Evolutionary conservation across 2,329 filamentous ascomycete species (phyloP).

Genomic region (Ophiocordyceps sinensis): DNA sequence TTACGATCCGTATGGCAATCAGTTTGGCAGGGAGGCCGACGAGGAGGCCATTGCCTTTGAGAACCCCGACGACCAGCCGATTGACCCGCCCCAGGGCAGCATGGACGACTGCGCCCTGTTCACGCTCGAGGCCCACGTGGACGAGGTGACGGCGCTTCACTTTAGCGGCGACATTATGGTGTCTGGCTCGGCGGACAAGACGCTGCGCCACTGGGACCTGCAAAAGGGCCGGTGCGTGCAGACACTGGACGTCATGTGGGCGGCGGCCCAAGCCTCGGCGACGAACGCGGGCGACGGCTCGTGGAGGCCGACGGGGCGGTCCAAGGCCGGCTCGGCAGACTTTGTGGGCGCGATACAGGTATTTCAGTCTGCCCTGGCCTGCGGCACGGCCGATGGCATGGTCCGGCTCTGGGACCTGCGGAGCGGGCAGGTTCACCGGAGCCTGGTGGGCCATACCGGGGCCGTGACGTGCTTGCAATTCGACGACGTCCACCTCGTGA

Average conservation of each 20-base stretch:
- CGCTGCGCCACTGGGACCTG: slow-evolving; percentile 91
- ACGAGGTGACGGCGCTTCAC: slow-evolving; percentile 86
- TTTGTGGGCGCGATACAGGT: slow-evolving; percentile 93
- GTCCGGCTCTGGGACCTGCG: slow-evolving; percentile 92
- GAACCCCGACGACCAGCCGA: slow-evolving; percentile 49
- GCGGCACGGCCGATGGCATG: slow-evolving; percentile 95
- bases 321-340: slow-evolving; percentile 54
- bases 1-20: slow-evolving; percentile 57
- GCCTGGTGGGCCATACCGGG: slow-evolving; percentile 87
- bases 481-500: slow-evolving; percentile 89
- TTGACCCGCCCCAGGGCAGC: slow-evolving; percentile 61
- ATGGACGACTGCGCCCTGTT: slow-evolving; percentile 86
- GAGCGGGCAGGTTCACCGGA: slow-evolving; percentile 92
- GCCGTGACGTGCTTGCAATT: slow-evolving; percentile 92
- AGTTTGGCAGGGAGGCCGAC: slow-evolving; percentile 43
- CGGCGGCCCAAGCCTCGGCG: slow-evolving; percentile 74
- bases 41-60: slow-evolving; percentile 60
- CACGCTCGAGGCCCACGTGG: slow-evolving; percentile 78
- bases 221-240: slow-evolving; percentile 96
- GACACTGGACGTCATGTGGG: slow-evolving; percentile 95
- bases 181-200: slow-evolving; percentile 95
- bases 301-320: slow-evolving; percentile 62
- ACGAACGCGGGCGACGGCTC: slow-evolving; percentile 43
- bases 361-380: slow-evolving; percentile 89
- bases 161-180: slow-evolving; percentile 82